A percentile compares a stretch with the other conserved stretches of the same genome.
These are phyloP conservation scores for Crepidotus variabilis DNA, from an alignment of 768 basidiomycete genomes.

Conservation along the genomic window DNA sequence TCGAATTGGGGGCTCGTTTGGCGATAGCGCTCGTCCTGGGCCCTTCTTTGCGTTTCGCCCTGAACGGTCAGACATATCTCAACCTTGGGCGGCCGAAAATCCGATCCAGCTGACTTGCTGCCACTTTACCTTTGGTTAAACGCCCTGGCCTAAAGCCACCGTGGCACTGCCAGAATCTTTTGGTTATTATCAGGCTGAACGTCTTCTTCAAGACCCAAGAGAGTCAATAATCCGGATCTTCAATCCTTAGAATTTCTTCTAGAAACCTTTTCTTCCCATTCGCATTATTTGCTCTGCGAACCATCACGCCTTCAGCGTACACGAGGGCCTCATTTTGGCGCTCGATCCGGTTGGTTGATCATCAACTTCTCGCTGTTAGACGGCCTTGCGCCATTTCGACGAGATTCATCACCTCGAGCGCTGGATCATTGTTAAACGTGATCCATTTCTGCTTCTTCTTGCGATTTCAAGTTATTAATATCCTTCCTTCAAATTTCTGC, in stretches of 20 bases:
- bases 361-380: not conserved
- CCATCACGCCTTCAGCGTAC: not conserved
- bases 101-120: not conserved
- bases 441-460: not conserved
- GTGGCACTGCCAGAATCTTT: not conserved
- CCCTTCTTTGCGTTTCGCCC: not conserved
- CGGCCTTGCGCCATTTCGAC: not conserved
- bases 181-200: not conserved
- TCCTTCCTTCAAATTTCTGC: conserved; percentile 9
- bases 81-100: not conserved
- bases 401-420: not conserved
- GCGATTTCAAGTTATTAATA: not conserved
- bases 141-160: not conserved
- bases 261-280: not conserved
- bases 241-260: not conserved
- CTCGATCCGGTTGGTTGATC: not conserved
- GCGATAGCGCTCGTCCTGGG: not conserved
- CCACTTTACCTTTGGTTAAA: not conserved
- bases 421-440: not conserved
- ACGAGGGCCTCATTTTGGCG: not conserved
- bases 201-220: not conserved
- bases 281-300: not conserved
- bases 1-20: too few species aligned
- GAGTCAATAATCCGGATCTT: not conserved
- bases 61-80: not conserved